Base-by-base conservation (phyloP, 208 protist species). In the Tritrichomonas foetus region DNA sequence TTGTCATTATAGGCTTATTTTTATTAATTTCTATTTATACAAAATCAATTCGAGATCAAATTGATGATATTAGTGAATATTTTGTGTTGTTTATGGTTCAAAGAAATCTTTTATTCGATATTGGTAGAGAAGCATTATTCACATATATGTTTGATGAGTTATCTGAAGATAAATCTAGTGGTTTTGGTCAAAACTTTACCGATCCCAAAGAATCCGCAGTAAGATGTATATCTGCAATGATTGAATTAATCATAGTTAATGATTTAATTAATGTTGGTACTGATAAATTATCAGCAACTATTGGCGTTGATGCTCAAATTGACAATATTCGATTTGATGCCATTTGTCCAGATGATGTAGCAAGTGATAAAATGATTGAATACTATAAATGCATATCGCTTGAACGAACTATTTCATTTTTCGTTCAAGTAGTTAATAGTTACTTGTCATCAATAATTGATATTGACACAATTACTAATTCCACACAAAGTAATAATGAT, bases 361-460 rank as follows among this genome's bases (percentile, higher is more conserved):
- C 41, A 22, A 39, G 16, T 39, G 25, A 89, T 20, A n/a, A n/a
- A 1, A 14, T 50, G 0, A 33, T 57, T 27, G 47, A 89, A 16
- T 89, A 61, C n/a, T 89, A 89, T n/a, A 53, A 89, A 47, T 89
- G 78, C 47, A 16, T 57, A n/a, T 39, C 47, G 33, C 57, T 89
- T n/a, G 78, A 53, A 9, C 53, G 47, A 39, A 16, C 47, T 0
- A 25, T 89, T n/a, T 39, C 30, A 27, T 89, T 57, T 36, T 89
- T 27, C 20, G 39, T 89, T n/a, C 27, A 14, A 36, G 39, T 89
- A 27, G 20, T 64, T 64, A n/a, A n/a, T n/a, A n/a, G n/a, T n/a
- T n/a, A n/a, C n/a, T n/a, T n/a, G n/a, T n/a, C n/a, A n/a, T n/a
- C n/a, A n/a, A n/a, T n/a, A n/a, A n/a, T n/a, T n/a, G n/a, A n/a